phyloP scores from a whole-genome alignment of 202 grass and related monocot species.

The Hordeum pubiflorum region DNA sequence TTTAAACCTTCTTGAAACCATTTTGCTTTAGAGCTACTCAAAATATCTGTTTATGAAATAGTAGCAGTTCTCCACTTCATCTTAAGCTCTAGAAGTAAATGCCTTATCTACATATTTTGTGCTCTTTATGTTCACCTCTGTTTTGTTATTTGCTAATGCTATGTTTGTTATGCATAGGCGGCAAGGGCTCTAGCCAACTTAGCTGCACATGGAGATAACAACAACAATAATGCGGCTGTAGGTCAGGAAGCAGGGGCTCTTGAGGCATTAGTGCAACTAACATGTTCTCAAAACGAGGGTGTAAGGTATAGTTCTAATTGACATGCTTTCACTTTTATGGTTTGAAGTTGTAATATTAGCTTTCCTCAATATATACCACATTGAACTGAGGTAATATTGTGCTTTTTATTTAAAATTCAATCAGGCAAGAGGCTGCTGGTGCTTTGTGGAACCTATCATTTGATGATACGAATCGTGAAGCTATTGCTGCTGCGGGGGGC shows the following conservation, averaged over 20 bases:
- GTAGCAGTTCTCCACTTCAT: conserved; percentile 1
- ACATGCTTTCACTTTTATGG: neutral
- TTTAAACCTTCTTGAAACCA: conserved; percentile 1
- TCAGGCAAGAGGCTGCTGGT: conserved; percentile 98
- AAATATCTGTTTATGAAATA: neutral
- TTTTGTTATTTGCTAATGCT: conserved; percentile 29
- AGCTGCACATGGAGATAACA: conserved; percentile 98
- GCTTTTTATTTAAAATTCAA: conserved; percentile 22
- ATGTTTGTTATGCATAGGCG: conserved; percentile 45
- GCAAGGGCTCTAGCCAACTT: conserved; percentile 98
- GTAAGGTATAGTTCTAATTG: conserved; percentile 66
- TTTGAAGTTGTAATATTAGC: conserved; percentile 17
- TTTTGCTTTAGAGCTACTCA: conserved; percentile 14
- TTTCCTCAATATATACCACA: neutral
- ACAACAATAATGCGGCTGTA: conserved; percentile 90
- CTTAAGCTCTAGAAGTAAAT: conserved; percentile 12
- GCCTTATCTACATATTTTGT: neutral
- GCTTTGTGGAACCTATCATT: conserved; percentile 99
- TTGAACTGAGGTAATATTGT: conserved; percentile 6
- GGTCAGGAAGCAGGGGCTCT: conserved; percentile 96
- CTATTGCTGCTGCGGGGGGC: conserved; percentile 85
- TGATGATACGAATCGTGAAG: conserved; percentile 99
- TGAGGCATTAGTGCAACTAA: conserved; percentile 91
- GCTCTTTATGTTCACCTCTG: conserved; percentile 1
- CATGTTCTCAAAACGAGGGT: conserved; percentile 93